Evolutionary conservation across 2,329 filamentous ascomycete species (phyloP).

Genomic region (Pseudovirgaria hyperparasitica): DNA sequence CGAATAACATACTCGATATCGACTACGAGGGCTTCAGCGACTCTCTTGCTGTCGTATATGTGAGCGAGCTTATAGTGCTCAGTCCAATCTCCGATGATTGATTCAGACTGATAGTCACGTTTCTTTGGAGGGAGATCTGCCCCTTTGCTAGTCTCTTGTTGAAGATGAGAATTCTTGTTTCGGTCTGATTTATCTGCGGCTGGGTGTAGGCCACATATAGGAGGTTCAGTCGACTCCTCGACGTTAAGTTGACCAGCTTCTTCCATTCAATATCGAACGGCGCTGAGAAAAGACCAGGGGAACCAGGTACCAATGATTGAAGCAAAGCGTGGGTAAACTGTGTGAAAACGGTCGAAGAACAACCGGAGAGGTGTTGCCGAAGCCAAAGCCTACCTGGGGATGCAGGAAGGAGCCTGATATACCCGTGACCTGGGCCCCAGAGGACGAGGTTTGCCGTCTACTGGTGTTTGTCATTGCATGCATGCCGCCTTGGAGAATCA

Average conservation of each 20-base stretch:
- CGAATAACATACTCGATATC: constrained; percentile 17
- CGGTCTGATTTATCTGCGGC: constrained; percentile 16
- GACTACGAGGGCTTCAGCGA: constrained; percentile 22
- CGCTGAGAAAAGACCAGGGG: no score
- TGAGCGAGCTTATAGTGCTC: constrained; percentile 19
- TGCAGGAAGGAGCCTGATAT: no score
- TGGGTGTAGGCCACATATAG: constrained; percentile 21
- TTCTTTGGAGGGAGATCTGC: constrained; percentile 10
- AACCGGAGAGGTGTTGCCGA: no score
- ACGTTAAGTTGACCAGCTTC: constrained; percentile 21
- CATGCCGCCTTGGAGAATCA: no score
- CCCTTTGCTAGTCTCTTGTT: constrained; percentile 9
- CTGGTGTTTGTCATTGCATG: no score
- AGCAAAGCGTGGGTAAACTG: no score
- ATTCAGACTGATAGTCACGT: constrained; percentile 10
- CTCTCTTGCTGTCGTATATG: constrained; percentile 21
- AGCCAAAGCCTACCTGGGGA: no score
- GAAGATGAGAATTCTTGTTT: constrained; percentile 2
- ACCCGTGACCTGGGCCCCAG: no score
- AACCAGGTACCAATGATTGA: no score
- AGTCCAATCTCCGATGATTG: constrained; percentile 8
- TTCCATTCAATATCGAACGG: constrained; percentile 33
- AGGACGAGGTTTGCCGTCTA: no score
- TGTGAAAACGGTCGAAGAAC: no score
- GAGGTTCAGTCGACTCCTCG: constrained; percentile 30